Conservation (phyloP, 2,329 filamentous ascomycete genomes). For the Alternaria dauci region DNA sequence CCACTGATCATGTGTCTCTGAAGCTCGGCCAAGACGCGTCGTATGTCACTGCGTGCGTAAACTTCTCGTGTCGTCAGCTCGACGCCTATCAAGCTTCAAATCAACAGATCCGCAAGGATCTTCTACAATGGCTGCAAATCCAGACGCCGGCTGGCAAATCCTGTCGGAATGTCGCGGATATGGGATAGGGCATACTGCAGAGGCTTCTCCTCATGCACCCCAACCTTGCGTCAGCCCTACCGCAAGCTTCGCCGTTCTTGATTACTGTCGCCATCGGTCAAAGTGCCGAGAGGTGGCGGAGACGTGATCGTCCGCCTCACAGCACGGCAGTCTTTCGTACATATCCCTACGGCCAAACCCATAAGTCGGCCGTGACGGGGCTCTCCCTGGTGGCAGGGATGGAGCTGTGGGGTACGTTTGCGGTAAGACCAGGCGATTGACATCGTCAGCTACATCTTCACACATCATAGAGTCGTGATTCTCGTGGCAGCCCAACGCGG, state of each 20-base stretch:
- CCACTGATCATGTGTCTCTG: not conserved
- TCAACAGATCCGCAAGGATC: not conserved
- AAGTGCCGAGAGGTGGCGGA: not conserved
- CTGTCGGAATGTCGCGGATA: conserved; percentile 7
- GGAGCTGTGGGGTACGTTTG: not conserved
- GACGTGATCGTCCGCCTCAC: conserved; percentile 3
- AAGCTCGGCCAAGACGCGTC: not conserved
- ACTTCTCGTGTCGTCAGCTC: not conserved
- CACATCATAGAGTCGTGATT: not conserved
- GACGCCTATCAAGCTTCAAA: not conserved
- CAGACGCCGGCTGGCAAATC: not conserved
- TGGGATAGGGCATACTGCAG: not conserved
- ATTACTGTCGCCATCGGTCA: not conserved
- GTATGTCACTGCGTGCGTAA: not conserved
- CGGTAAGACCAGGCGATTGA: not conserved
- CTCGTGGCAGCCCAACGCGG: not conserved
- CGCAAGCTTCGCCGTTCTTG: not conserved
- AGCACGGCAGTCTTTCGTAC: conserved; percentile 1
- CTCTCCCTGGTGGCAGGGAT: not conserved
- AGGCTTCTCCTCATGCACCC: not conserved
- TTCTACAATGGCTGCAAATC: not conserved
- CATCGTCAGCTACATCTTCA: not conserved
- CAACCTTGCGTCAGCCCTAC: not conserved
- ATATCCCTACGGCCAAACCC: not conserved
- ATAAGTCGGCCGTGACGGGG: not conserved